Evolutionary conservation across 1,284 basidiomycete species (phyloP), one percentile per base, ranked within the genome.

Genomic region (Malassezia equina): DNA sequence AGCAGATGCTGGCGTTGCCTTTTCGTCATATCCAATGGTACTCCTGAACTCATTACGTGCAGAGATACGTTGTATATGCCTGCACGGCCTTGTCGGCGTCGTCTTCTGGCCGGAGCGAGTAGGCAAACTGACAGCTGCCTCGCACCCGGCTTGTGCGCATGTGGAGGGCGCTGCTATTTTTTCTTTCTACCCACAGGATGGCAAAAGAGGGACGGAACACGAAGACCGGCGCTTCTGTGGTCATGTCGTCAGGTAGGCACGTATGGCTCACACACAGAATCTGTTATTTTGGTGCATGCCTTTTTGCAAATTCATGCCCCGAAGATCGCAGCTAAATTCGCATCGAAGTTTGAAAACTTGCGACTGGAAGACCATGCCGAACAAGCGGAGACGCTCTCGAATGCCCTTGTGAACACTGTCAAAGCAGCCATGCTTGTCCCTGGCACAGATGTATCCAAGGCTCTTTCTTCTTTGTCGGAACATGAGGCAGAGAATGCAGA

Each of bases 301-400:
- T 57, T 57, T 25, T 28, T 57, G 17, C 27, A 43, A 15, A 50
- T 21, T 12, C 55, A 57, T 36, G 43, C 36, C 4, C 36, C 49
- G 12, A 57, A 57, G 32, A 44, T 57, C 7, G 55, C 55, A 3
- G 23, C 49, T 8, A 57, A 57, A 29, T 33, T 57, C 6, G 55
- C 55, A 2, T 29, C 50, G 5, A 40, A 43, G n/a, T 57, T 47
- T 41, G 49, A 50, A 5, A 44, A 51, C 21, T 25, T 51, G 12
- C 8, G 12, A 8, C 42, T 57, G 17, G 32, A 28, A 11, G 27
- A 51, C 4, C n/a, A 52, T 4, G 28, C 44, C 1, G 36, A 21
- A 1, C 25, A 44, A 3, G 55, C 55, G 9, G 49, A 48, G 24
- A 21, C 9, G 4, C 36, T 44, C 7, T 52, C 55, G 17, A 52